Base-by-base conservation (phyloP, 1,284 basidiomycete species). In the Cutaneotrichosporon cavernicola region DNA sequence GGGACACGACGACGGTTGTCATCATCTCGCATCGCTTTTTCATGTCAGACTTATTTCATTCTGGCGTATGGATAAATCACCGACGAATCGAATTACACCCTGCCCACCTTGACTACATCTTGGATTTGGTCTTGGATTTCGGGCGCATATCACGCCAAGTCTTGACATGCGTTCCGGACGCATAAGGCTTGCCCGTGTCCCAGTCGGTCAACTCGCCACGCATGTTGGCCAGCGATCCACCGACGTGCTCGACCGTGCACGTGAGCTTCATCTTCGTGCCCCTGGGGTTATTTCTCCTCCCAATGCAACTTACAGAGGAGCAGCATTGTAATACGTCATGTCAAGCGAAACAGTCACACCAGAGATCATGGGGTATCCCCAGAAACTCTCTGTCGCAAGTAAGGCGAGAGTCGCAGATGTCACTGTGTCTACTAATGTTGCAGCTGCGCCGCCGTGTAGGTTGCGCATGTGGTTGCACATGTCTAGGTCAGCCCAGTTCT, bases 381-480 rank as follows among this genome's bases (percentile, higher is more conserved):
- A 78, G 65, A 77, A 78, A 11, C 60, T 70, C 4, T 72, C 70
- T 14, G 74, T 73, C 10, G 64, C 64, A 3, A 75, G 62, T 2
- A 64, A 16, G 18, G 50, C 50, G 34, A 64, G 32, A 9, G 60
- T 56, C 7, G 31, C 38, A 0, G 62, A 62, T 0, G 63, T 30
- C 6, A 57, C 40, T 26, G 56, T 46, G 43, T 78, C 76, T 13
- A 76, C 65, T 26, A 78, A 58, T 69, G 72, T 77, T 4, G 70
- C 66, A 10, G 70, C 66, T 0, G 73, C 74, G 4, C 73, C 76
- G 31, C 76, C 76, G 64, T 78, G 76, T 60, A 78, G 61, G 11
- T 60, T 67, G 4, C 68, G 69, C 11, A 70, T 55, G 10, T 60
- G 57, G 59, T 78, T 78, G 4, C 66, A 64, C 75, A 73, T 74